Percentiles rank a stretch among this genome's conserved stretches.
Conservation (phyloP, 1,139 yeast genomes). For the Blastobotrys apis region DNA sequence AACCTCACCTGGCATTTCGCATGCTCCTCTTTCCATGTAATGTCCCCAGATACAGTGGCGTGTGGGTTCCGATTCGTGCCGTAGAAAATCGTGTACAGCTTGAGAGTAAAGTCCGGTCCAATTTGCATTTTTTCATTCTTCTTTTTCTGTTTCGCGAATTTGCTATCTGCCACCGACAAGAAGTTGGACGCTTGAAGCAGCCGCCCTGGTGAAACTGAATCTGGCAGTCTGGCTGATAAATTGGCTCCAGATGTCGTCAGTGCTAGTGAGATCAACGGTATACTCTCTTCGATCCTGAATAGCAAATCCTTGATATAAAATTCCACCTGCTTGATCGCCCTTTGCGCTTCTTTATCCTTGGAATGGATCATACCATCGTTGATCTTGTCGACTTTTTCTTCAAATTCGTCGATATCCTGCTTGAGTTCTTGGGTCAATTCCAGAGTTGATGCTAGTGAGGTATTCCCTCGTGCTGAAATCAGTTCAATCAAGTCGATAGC, state of each 20-base stretch:
- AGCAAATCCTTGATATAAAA: constrained; percentile 47
- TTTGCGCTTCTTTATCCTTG: constrained; percentile 34
- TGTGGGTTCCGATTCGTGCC: constrained; percentile 46
- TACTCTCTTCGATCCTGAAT: constrained; percentile 57
- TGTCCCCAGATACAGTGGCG: constrained; percentile 38
- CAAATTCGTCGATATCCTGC: constrained; percentile 57
- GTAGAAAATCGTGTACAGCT: constrained; percentile 61
- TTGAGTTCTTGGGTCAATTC: constrained; percentile 55
- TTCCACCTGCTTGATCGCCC: constrained; percentile 48
- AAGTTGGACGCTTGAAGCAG: constrained; percentile 59
- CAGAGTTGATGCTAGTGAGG: constrained; percentile 56
- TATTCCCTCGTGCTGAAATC: constrained; percentile 68
- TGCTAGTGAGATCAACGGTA: constrained; percentile 66
- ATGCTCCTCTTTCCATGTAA: constrained; percentile 73
- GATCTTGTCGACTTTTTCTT: constrained; percentile 42
- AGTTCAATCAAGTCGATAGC: constrained; percentile 68
- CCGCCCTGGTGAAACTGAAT: constrained; percentile 59
- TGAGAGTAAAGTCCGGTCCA: constrained; percentile 61
- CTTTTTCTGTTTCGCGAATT: constrained; percentile 15
- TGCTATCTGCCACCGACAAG: constrained; percentile 43
- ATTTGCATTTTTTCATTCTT: constrained; percentile 13
- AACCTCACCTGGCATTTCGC: constrained; percentile 52
- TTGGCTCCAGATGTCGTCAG: constrained; percentile 69
- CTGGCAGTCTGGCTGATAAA: constrained; percentile 49
- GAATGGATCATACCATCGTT: constrained; percentile 19